Evolutionary conservation across 306 rosid species (phyloP), one percentile per base, ranked within the genome.

Genomic region (Phaseolus lunatus): DNA sequence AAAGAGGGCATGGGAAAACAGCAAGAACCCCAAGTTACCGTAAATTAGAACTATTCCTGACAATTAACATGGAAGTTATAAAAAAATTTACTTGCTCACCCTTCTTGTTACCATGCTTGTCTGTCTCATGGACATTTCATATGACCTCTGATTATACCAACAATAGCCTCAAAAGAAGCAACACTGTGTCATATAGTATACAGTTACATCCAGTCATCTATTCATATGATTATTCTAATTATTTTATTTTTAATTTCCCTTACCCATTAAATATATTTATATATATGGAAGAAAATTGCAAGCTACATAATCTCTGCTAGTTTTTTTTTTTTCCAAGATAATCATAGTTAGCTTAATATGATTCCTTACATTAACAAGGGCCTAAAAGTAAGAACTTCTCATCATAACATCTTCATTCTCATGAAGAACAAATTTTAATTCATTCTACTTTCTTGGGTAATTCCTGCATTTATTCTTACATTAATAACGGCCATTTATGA

Each of bases 41-140:
- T 83, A 59, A 83, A 80, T 76, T 56, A 37, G 33, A 61, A 80
- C 37, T 41, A 48, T 73, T 67, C 39, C 83, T 62, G 85, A 85
- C 85, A 85, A 69, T 27, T 70, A 47, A 63, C 86, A 75, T 85
- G 82, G 73, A 70, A 85, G 83, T 81, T 78, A 78, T 12, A 12
- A 70, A 84, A n/a, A 64, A 27, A 70, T 37, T 66, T 65, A 65
- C 50, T 78, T 9, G 11, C 44, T 41, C 26, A 23, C 37, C 56
- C 24, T 68, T 81, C 49, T 78, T 66, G 66, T 58, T 33, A 31
- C 84, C 79, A 52, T 79, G 56, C 81, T 70, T 64, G 49, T 73
- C 83, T 77, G 70, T 85, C 88, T 81, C 70, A 54, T 70, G 65
- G 74, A 82, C 84, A 78, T 73, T 73, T 78, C 86, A 83, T 83